Evolutionary conservation across 2,329 filamentous ascomycete genomes (phyloP).

Genomic region (Microsporum audouinii): DNA sequence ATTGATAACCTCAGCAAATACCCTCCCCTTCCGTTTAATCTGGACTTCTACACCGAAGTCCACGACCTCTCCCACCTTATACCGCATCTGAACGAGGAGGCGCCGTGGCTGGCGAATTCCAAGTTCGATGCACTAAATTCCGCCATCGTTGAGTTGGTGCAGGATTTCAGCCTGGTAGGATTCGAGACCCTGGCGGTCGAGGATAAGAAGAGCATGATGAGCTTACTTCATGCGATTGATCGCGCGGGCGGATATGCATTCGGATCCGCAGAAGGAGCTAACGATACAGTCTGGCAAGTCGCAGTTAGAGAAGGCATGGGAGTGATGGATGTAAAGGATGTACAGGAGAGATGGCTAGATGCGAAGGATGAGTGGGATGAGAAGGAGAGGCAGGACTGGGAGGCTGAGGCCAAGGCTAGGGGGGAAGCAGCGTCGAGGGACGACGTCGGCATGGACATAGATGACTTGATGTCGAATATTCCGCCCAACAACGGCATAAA

Average conservation of each 20-base stretch:
- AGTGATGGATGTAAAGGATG: slow-evolving; percentile 70
- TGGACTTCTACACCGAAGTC: slow-evolving; percentile 95
- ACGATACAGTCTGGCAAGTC: slow-evolving; percentile 94
- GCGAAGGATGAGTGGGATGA: slow-evolving; percentile 84
- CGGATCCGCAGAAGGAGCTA: slow-evolving; percentile 77
- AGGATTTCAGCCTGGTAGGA: slow-evolving; percentile 77
- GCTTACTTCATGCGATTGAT: slow-evolving; percentile 77
- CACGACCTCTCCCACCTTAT: slow-evolving; percentile 81
- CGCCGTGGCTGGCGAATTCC: slow-evolving; percentile 53
- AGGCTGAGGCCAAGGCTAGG: slow-evolving; percentile 46
- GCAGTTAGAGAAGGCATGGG: slow-evolving; percentile 65
- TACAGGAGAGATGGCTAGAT: slow-evolving; percentile 94
- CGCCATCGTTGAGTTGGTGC: slow-evolving; percentile 74
- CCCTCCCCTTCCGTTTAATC: slow-evolving; percentile 78
- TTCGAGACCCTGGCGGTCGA: slow-evolving; percentile 94
- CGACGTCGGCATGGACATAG: slow-evolving; percentile 20
- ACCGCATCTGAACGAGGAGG: slow-evolving; percentile 68
- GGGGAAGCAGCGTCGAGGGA: slow-evolving; percentile 20
- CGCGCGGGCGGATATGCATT: slow-evolving; percentile 89
- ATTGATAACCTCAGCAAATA: slow-evolving; percentile 88
- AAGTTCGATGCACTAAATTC: slow-evolving; percentile 80
- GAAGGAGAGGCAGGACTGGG: slow-evolving; percentile 60
- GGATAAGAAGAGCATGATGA: slow-evolving; percentile 95
- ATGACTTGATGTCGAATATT: slow-evolving; percentile 29
- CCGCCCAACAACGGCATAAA: slow-evolving; percentile 56